Base-by-base conservation (phyloP, 306 rosid genomes). In the Senna siamea region DNA sequence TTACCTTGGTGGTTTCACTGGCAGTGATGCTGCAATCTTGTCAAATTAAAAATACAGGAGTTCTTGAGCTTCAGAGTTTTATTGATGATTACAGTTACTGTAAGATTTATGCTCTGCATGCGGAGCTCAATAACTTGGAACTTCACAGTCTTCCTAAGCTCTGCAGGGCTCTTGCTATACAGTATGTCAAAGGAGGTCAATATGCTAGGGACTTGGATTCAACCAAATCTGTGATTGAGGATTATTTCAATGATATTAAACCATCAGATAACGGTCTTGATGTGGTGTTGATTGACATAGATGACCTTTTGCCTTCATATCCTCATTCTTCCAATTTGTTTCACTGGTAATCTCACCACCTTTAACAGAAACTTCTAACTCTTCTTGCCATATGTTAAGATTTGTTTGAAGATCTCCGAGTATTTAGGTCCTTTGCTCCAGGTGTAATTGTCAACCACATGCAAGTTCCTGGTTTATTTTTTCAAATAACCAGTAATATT, bases 21-120 rank as follows among this genome's bases (percentile, higher is more conserved):
- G 58, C 81, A 6, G 81, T 90, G 72, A 88, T 90, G 96, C 82
- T 93, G 89, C 90, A 88, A 70, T 85, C 93, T 66, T 93, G 98
- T 80, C 79, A 90, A 87, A 90, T 72, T 78, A 78, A 78, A 82
- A 80, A 69, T 40, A 55, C 62, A 1, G 96, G 98, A 64, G 64
- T 74, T 62, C 7, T 85, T 46, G 88, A 90, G 84, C 73, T 70
- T 78, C 78, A 6, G 73, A 79, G 75, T 53, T 32, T 23, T 13
- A 67, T 73, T 65, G 70, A 77, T 44, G 86, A 78, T 76, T 80
- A 83, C 81, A 76, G 87, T 76, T 61, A 66, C 79, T 93, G 96
- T 87, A 85, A 79, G 75, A 60, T 80, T 69, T 38, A 85, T 58
- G 81, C 84, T 40, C 77, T 84, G 74, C 88, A 87, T 67, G 85